Base-by-base conservation (phyloP, 768 basidiomycete species). In the Russula sp. region DNA sequence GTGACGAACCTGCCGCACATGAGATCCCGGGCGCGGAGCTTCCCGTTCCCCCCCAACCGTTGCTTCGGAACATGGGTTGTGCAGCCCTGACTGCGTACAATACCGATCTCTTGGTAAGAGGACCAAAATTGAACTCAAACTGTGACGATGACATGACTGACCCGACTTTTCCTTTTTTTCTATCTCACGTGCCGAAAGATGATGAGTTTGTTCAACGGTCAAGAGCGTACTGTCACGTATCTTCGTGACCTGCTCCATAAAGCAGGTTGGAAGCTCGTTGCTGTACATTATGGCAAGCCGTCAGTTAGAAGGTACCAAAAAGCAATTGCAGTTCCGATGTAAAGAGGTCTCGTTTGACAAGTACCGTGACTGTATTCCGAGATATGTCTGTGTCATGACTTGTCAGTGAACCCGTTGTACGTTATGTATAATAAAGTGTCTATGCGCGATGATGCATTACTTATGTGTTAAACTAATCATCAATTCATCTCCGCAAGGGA, bases 41-140 rank as follows among this genome's bases (percentile, higher is more conserved):
- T 11, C 65, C 69, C 8, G 51, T 46, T 13, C 71, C 67, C 0
- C 71, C 72, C 0, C 57, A 59, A 26, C 72, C 72, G 14, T 46
- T 73, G 28, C 64, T 73, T 32, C 67, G 69, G 1, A 73, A 72
- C 53, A 22, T 64, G 67, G 72, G 72, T 9, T 60, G 44, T 8
- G 71, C 67, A 3, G 62, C 55, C n/a, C 32, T 59, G 1, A 22
- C 59, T n/a, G 20, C 63, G 38, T 73, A 72, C 51, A 36, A 54
- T 18, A 30, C 50, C 9, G 71, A 72, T 38, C 16, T 71, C 8
- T 28, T 62, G 61, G 71, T 71, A 49, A 54, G 69, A 44, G 22
- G 3, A 30, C n/a, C 10, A 36, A 46, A 26, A 18, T 3, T 22
- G 4, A 14, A n/a, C 18, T 26, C 11, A 16, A 36, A 18, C 20